Conservation (phyloP, 2,329 filamentous ascomycete genomes). For the Aulographum hederae region DNA sequence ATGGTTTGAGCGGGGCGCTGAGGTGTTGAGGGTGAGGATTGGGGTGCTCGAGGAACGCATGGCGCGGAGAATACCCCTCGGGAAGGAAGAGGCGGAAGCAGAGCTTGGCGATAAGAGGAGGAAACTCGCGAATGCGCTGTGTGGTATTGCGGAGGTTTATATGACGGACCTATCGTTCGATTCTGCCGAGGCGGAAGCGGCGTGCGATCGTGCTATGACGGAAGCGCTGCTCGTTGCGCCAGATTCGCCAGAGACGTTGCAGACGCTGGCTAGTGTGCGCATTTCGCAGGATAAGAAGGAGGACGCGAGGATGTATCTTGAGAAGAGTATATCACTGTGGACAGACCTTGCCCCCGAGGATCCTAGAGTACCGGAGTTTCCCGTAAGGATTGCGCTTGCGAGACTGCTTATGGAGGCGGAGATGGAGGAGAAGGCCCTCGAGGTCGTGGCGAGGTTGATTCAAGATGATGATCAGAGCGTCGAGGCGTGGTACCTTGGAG, state of each 20-base stretch:
- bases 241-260: conserved; percentile 70
- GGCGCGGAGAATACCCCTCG: too few species aligned
- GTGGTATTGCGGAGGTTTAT: conserved; percentile 88
- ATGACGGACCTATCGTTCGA: conserved; percentile 97
- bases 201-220: conserved; percentile 76
- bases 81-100: conserved; percentile 16
- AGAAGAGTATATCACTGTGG: conserved; percentile 69
- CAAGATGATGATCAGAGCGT: conserved; percentile 85
- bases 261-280: conserved; percentile 83
- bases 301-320: conserved; percentile 65
- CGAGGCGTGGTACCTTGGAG: conserved; percentile 92
- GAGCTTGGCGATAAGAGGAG: conserved; percentile 51
- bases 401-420: conserved; percentile 79
- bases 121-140: conserved; percentile 80
- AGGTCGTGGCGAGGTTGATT: conserved; percentile 68
- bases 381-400: conserved; percentile 66
- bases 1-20: conserved; percentile 50
- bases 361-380: conserved; percentile 63
- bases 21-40: conserved; percentile 54
- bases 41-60: conserved; percentile 30
- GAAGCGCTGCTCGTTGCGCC: conserved; percentile 79
- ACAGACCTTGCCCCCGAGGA: conserved; percentile 57
- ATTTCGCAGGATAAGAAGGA: conserved; percentile 69
- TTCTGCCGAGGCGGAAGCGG: conserved; percentile 70
- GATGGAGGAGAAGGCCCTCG: conserved; percentile 68